phyloP scores from a whole-genome alignment of 805 yeast genomes.

The Suhomyces prunicola region DNA sequence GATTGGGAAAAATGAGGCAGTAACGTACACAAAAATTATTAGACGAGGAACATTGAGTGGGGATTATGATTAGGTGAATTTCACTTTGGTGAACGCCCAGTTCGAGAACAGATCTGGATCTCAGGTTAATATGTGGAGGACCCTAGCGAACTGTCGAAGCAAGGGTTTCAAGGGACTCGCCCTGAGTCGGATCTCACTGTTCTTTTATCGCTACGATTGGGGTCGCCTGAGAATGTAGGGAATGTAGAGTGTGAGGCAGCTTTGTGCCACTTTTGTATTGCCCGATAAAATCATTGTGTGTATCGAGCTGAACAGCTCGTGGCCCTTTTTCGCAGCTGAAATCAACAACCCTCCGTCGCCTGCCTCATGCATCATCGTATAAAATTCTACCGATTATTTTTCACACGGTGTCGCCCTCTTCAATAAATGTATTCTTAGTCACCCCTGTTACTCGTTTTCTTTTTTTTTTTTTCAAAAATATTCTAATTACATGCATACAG shows the following conservation, averaged over 20 bases:
- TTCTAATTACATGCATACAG: background rate
- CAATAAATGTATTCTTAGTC: background rate
- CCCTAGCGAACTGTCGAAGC: background rate
- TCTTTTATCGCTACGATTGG: background rate
- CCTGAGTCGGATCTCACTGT: too few species aligned
- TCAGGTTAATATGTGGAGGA: background rate
- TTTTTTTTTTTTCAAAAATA: background rate
- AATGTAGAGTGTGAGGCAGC: background rate
- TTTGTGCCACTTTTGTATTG: background rate
- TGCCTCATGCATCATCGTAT: background rate
- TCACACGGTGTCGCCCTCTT: background rate
- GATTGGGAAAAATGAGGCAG: background rate
- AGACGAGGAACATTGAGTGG: conserved; percentile 1
- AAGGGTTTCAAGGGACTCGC: background rate
- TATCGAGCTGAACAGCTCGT: background rate
- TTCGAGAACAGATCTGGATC: background rate
- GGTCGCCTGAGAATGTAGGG: background rate
- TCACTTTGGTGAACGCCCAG: background rate
- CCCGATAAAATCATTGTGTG: background rate
- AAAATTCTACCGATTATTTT: background rate
- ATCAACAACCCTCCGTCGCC: background rate
- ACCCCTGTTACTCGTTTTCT: background rate
- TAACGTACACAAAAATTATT: background rate
- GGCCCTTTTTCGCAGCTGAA: background rate
- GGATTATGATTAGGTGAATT: background rate